Percentiles rank a stretch among this genome's conserved stretches.
Conservation (phyloP, 805 yeast genomes). For the Deakozyma indianensis region DNA sequence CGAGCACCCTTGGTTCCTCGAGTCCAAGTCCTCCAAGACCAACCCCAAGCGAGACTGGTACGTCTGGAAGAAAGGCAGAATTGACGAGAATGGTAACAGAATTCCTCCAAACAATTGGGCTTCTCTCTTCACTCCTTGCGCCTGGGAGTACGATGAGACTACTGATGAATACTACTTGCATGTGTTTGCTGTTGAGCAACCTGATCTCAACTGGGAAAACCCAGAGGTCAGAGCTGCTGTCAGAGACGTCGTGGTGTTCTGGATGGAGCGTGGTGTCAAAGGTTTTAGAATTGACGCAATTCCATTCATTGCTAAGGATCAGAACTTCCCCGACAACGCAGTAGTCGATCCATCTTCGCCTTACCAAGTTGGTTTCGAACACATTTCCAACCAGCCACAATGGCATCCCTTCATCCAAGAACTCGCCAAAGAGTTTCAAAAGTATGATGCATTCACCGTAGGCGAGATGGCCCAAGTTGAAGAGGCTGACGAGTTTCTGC, state of each 20-base stretch:
- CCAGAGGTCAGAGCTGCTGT: conserved; percentile 15
- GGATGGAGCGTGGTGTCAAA: conserved; percentile 41
- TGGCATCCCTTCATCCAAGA: conserved; percentile 45
- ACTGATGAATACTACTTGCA: conserved; percentile 43
- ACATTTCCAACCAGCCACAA: conserved; percentile 34
- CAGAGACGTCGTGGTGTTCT: conserved; percentile 32
- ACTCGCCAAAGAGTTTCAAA: conserved; percentile 28
- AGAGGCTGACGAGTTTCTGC: conserved; percentile 12
- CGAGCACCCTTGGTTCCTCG: conserved; percentile 45
- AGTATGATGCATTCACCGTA: conserved; percentile 39
- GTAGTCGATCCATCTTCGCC: conserved; percentile 26
- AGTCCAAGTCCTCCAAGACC: conserved; percentile 34
- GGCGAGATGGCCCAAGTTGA: conserved; percentile 39
- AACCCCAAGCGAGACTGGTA: conserved; percentile 50
- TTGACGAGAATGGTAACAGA: conserved; percentile 33
- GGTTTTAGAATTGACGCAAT: conserved; percentile 47
- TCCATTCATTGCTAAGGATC: conserved; percentile 37
- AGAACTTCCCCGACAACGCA: conserved; percentile 33
- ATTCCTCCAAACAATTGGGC: conserved; percentile 46
- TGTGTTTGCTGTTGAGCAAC: conserved; percentile 39
- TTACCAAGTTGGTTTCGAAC: conserved; percentile 26
- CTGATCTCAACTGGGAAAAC: conserved; percentile 51
- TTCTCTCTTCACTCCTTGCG: conserved; percentile 37
- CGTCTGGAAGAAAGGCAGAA: conserved; percentile 38
- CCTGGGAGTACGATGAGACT: conserved; percentile 41